Evolutionary conservation across 768 basidiomycete genomes (phyloP).

Genomic region (Auriscalpium microsporum): DNA sequence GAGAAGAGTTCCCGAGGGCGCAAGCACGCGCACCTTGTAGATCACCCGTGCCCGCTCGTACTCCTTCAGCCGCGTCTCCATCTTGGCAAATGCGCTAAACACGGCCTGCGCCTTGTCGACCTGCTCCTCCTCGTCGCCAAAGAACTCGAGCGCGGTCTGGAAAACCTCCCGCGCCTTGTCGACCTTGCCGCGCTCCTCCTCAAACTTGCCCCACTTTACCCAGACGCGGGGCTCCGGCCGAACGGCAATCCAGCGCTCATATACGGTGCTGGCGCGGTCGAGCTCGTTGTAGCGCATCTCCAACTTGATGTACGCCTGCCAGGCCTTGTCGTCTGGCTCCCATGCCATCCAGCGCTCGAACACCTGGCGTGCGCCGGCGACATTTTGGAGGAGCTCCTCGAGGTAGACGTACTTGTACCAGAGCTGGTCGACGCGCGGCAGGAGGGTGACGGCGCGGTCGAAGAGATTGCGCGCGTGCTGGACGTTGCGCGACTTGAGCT

Average conservation of each 20-base stretch:
- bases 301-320: slow-evolving; percentile 99
- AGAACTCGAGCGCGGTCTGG: slow-evolving; percentile 59
- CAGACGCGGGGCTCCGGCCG: slow-evolving; percentile 56
- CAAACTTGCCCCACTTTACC: slow-evolving; percentile 60
- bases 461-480: slow-evolving; percentile 95
- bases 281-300: slow-evolving; percentile 89
- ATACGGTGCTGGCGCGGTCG: slow-evolving; percentile 87
- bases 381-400: slow-evolving; percentile 93
- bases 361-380: slow-evolving; percentile 92
- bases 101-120: slow-evolving; percentile 83
- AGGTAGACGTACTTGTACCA: slow-evolving; percentile 99
- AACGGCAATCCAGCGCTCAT: slow-evolving; percentile 84
- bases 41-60: slow-evolving; percentile 95
- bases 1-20: slow-evolving; percentile 2
- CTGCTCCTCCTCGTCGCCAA: slow-evolving; percentile 53
- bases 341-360: slow-evolving; percentile 99
- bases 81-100: slow-evolving; percentile 89
- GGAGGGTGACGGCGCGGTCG: slow-evolving; percentile 92
- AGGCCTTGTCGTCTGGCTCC: slow-evolving; percentile 99
- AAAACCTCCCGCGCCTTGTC: slow-evolving; percentile 62
- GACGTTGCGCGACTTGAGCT: slow-evolving; percentile 95
- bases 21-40: slow-evolving; percentile 68
- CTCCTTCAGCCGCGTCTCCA: slow-evolving; percentile 95
- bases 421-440: slow-evolving; percentile 92
- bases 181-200: slow-evolving; percentile 50